Percentiles rank a stretch among this genome's conserved stretches.
Conservation (phyloP, 257 asterid genomes). For the Echium plantagineum region DNA sequence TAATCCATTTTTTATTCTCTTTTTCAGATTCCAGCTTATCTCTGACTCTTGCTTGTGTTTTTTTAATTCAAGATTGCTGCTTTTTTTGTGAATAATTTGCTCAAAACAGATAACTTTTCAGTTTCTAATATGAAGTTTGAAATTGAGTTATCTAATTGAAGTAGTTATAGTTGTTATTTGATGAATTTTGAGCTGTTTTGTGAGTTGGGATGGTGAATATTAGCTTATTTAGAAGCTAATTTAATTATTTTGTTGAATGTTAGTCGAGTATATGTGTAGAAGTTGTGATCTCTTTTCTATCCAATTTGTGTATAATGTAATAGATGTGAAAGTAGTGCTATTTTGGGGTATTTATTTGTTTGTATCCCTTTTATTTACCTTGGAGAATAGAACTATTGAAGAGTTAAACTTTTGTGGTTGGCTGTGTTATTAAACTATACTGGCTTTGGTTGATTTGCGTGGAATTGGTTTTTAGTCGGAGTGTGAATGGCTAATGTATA, state of each 20-base stretch:
- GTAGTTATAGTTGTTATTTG: not conserved
- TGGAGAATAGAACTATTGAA: no score
- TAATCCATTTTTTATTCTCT: not conserved
- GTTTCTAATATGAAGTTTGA: no score
- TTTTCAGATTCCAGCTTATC: no score
- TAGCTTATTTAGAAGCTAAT: not conserved
- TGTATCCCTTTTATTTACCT: not conserved
- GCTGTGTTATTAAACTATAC: no score
- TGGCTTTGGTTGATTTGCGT: not conserved
- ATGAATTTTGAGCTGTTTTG: no score
- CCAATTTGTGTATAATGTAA: not conserved
- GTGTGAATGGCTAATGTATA: not conserved
- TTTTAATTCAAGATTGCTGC: not conserved
- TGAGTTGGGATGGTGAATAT: no score
- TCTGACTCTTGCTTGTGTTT: not conserved
- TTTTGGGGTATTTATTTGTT: not conserved
- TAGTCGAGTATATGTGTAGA: not conserved
- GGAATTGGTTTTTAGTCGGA: not conserved
- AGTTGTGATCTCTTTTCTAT: not conserved
- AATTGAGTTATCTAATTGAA: not conserved
- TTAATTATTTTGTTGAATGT: not conserved
- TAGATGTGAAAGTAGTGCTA: not conserved
- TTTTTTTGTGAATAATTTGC: no score
- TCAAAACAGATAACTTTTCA: no score
- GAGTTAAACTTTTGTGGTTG: not conserved